A percentile compares a stretch with the other conserved stretches of the same genome.
These are phyloP conservation scores for Arabidopsis suecica DNA, from an alignment of 345 rosid genomes.

Conservation along the genomic window DNA sequence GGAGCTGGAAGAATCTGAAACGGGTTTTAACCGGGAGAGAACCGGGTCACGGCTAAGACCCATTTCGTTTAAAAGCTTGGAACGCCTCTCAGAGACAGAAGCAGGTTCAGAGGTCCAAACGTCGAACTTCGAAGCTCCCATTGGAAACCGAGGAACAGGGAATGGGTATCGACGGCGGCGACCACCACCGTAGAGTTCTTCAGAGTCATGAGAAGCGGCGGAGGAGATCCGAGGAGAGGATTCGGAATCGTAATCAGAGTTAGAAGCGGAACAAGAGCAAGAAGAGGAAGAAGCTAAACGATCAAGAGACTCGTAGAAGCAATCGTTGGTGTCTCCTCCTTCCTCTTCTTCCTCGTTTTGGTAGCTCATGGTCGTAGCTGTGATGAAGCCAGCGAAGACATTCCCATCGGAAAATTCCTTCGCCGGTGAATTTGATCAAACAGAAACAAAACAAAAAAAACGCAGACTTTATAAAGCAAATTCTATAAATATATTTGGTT, in stretches of 20 bases:
- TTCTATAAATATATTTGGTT: not conserved
- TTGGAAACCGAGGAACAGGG: slow-evolving; percentile 57
- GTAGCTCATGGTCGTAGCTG: slow-evolving; percentile 41
- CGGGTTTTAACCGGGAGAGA: slow-evolving; percentile 55
- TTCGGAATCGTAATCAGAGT: slow-evolving; percentile 68
- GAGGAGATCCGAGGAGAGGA: slow-evolving; percentile 47
- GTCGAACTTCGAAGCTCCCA: slow-evolving; percentile 59
- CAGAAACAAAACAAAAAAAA: slow-evolving; percentile 29
- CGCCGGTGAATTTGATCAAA: slow-evolving; percentile 37
- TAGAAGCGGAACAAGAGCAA: slow-evolving; percentile 70
- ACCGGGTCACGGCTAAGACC: slow-evolving; percentile 65
- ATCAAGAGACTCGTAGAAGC: slow-evolving; percentile 83
- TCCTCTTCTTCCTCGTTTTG: slow-evolving; percentile 52
- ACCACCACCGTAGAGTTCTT: not conserved
- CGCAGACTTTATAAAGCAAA: slow-evolving; percentile 8
- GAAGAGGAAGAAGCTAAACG: slow-evolving; percentile 69
- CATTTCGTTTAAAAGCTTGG: slow-evolving; percentile 59
- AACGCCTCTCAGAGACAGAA: slow-evolving; percentile 77
- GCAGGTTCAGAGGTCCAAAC: slow-evolving; percentile 86
- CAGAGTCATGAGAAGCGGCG: slow-evolving; percentile 41
- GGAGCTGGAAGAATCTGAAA: slow-evolving; percentile 29
- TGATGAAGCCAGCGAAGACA: slow-evolving; percentile 48
- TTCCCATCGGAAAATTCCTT: slow-evolving; percentile 63
- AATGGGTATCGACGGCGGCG: slow-evolving; percentile 43
- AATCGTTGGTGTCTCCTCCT: slow-evolving; percentile 54